These are phyloP conservation scores for Cyberlindnera sargentensis DNA, from an alignment of 805 yeast species.

Conservation along the genomic window DNA sequence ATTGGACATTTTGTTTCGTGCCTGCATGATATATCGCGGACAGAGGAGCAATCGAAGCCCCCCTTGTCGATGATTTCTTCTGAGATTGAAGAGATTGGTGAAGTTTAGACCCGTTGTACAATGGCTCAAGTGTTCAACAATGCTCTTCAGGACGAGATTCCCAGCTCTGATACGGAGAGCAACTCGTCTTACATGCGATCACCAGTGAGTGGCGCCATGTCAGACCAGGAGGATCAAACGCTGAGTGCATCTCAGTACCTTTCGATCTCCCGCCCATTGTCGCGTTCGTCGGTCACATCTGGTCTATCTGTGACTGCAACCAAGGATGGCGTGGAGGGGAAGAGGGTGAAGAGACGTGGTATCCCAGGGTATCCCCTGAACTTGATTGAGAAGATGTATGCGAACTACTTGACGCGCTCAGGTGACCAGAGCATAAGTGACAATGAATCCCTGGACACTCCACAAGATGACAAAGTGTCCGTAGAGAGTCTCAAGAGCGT, in stretches of 20 bases:
- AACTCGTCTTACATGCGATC: constrained; percentile 5
- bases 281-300: constrained; percentile 56
- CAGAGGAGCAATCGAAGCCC: too few relatives aligned
- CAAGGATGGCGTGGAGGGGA: constrained; percentile 68
- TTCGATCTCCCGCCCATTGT: constrained; percentile 46
- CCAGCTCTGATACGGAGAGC: constrained; percentile 10
- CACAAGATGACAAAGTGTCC: constrained; percentile 14
- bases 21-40: too few relatives aligned
- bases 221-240: constrained; percentile 7
- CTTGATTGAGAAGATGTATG: constrained; percentile 29
- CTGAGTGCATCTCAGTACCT: constrained; percentile 7
- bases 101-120: not conserved
- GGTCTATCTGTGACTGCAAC: constrained; percentile 70
- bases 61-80: too few relatives aligned
- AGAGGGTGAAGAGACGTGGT: constrained; percentile 39
- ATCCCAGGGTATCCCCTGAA: constrained; percentile 33
- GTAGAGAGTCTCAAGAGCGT: constrained; percentile 18
- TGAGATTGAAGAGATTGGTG: too few relatives aligned
- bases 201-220: constrained; percentile 5
- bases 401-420: constrained; percentile 14
- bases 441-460: constrained; percentile 2
- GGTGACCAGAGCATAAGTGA: not conserved
- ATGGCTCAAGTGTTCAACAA: constrained; percentile 7
- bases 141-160: not conserved
- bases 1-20: too few relatives aligned